phyloP scores from a whole-genome alignment of 371 early-diverging fungal genomes.

The Umbelopsis sp. region DNA sequence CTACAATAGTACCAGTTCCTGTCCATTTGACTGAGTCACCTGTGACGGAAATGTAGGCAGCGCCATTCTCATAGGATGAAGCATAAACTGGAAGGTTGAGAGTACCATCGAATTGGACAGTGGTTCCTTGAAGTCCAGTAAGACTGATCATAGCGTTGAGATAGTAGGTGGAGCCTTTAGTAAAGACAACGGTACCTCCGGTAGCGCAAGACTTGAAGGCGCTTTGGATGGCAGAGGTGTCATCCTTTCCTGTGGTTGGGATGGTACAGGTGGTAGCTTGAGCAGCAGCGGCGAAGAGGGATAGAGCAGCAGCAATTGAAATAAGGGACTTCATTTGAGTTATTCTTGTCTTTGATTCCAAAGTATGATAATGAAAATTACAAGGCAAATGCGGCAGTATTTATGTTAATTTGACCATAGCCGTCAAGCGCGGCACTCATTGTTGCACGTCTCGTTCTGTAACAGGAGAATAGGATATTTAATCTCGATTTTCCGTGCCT shows the following conservation, averaged over 20 bases:
- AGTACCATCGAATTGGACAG: conserved; percentile 33
- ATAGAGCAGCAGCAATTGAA: conserved; percentile 19
- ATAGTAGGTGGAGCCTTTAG: conserved; percentile 33
- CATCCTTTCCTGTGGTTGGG: conserved; percentile 29
- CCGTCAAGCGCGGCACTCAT: neutral
- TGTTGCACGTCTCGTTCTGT: neutral
- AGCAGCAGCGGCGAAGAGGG: conserved; percentile 22
- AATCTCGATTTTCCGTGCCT: conserved; percentile 9
- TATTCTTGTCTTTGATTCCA: neutral
- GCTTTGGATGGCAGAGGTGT: conserved; percentile 27
- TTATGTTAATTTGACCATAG: neutral
- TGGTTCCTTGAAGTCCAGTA: conserved; percentile 29
- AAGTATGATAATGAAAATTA: neutral
- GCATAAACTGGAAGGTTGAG: conserved; percentile 32
- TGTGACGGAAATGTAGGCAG: conserved; percentile 31
- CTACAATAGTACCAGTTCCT: conserved; percentile 28
- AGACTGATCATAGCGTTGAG: conserved; percentile 28
- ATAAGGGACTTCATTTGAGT: neutral
- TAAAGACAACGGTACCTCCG: conserved; percentile 40
- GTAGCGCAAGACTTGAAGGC: conserved; percentile 37
- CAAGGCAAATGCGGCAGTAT: neutral
- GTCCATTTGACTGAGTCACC: conserved; percentile 33
- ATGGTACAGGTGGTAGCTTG: conserved; percentile 32
- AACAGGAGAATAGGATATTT: conserved; percentile 12
- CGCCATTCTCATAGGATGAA: conserved; percentile 30